These are phyloP conservation scores for Primulina huaijiensis DNA, from an alignment of 257 asterid genomes.

Conservation along the genomic window DNA sequence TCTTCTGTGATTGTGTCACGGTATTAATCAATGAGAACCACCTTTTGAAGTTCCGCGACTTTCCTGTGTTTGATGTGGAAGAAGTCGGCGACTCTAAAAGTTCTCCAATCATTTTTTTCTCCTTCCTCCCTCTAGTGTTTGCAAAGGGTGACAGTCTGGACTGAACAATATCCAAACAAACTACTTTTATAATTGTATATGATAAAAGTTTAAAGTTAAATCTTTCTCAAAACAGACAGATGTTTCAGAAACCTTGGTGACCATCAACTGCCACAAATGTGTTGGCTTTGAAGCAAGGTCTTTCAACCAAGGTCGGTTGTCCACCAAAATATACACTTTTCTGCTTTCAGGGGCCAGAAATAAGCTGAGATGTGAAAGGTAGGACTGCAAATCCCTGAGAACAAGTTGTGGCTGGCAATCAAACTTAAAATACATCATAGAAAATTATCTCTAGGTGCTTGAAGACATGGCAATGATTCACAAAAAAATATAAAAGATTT, in stretches of 20 bases:
- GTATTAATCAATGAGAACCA: constrained; percentile 82
- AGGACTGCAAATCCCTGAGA: constrained; percentile 88
- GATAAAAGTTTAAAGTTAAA: not conserved
- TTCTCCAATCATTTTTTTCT: constrained; percentile 37
- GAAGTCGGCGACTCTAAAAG: constrained; percentile 34
- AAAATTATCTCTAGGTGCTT: constrained; percentile 3
- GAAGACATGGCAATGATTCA: not conserved
- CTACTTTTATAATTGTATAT: not conserved
- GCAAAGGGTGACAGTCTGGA: constrained; percentile 96
- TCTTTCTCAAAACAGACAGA: constrained; percentile 16
- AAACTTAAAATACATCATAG: constrained; percentile 4
- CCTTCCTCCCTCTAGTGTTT: constrained; percentile 65
- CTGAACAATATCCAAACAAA: constrained; percentile 43
- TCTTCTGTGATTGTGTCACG: constrained; percentile 62
- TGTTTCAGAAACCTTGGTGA: constrained; percentile 71
- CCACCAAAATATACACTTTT: constrained; percentile 77
- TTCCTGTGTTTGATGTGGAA: constrained; percentile 38
- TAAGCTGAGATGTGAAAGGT: constrained; percentile 85
- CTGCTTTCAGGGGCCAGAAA: constrained; percentile 79
- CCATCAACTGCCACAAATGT: constrained; percentile 96
- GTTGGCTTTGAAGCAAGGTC: constrained; percentile 77
- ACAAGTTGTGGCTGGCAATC: constrained; percentile 14
- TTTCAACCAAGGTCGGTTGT: constrained; percentile 88
- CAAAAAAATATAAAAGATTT: not conserved
- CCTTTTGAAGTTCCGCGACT: constrained; percentile 43